A percentile compares a stretch with the other conserved stretches of the same genome.
Conservation (phyloP, 805 yeast species). For the Nakazawaea laoshanensis region DNA sequence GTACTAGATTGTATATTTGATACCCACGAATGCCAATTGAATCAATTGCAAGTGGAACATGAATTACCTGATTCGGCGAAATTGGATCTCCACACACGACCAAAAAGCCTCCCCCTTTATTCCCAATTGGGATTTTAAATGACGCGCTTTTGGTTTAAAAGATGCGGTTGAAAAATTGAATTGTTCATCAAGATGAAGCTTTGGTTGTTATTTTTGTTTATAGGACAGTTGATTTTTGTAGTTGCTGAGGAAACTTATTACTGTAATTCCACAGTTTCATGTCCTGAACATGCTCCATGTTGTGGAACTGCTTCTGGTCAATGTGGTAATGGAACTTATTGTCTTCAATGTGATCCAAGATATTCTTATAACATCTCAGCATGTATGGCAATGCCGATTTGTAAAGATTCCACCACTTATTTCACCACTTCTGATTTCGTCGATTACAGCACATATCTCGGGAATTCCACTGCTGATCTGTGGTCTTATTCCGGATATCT, state of each 20-base stretch:
- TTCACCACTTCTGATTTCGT: constrained; percentile 27
- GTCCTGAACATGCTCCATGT: constrained; percentile 81
- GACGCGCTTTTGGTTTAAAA: too few species aligned
- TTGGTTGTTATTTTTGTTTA: background rate
- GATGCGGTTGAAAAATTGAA: too few species aligned
- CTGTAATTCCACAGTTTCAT: constrained; percentile 47
- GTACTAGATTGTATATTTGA: too few species aligned
- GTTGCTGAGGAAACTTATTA: constrained; percentile 1
- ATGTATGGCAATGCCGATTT: constrained; percentile 83
- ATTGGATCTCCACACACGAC: too few species aligned
- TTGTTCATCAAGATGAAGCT: too few species aligned
- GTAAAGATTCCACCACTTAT: constrained; percentile 37
- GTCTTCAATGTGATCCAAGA: constrained; percentile 82
- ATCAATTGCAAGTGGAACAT: too few species aligned
- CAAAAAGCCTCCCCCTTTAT: too few species aligned
- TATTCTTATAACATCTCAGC: constrained; percentile 56
- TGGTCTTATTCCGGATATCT: constrained; percentile 67
- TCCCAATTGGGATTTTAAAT: too few species aligned
- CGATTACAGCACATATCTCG: constrained; percentile 30
- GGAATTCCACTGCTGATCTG: constrained; percentile 57
- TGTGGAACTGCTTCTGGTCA: constrained; percentile 69
- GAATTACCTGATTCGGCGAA: too few species aligned
- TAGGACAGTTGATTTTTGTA: background rate
- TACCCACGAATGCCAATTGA: too few species aligned
- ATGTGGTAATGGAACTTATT: constrained; percentile 33